Base-by-base conservation (phyloP, 2,329 filamentous ascomycete genomes). In the Aspergillus eucalypticola region DNA sequence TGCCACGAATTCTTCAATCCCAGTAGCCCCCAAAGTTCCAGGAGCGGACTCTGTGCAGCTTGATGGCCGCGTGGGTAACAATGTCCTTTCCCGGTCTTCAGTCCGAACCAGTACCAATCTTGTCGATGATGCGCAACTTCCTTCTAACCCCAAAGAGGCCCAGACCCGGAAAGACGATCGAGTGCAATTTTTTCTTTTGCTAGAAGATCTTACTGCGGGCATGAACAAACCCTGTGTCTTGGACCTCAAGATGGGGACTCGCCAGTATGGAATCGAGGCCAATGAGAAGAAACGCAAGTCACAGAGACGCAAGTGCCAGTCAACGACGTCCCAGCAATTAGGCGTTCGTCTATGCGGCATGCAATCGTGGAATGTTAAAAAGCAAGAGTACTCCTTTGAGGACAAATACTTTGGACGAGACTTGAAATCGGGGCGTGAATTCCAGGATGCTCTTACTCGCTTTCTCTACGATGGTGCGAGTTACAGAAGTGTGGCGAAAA, bases 221-320 rank as follows among this genome's bases (percentile, higher is more conserved):
- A 98, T 99, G 95, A 93, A 92, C 73, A 88, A 90, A 54, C 95
- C 95, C 5, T 98, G 95, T 77, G 96, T 99, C 61, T 90, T 99
- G 76, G 95, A 99, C 73, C 82, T 99, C 63, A 99, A 99, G 75
- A 99, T 99, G 95, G 95, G 95, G 19, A 99, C 95, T 7, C 88
- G 95, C 2, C 95, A 99, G 73, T 98, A 97, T 73, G 95, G 95
- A 7, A 87, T 98, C 11, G 93, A 98, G 67, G 95, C 95, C 2
- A 88, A 85, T 56, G 88, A 92, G 46, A 96, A 96, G 81, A 99
- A 99, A 76, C 91, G 93, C 71, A 88, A 89, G 61, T 98, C 95
- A 0, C 95, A 99, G 75, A 87, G 91, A 60, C 88, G 91, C 67
- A 99, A 99, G 76, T 98, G 95, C 75, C 89, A 91, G 65, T 89